phyloP scores from a whole-genome alignment of 108 stramenopile genomes.

The Discostella pseudostelligera region DNA sequence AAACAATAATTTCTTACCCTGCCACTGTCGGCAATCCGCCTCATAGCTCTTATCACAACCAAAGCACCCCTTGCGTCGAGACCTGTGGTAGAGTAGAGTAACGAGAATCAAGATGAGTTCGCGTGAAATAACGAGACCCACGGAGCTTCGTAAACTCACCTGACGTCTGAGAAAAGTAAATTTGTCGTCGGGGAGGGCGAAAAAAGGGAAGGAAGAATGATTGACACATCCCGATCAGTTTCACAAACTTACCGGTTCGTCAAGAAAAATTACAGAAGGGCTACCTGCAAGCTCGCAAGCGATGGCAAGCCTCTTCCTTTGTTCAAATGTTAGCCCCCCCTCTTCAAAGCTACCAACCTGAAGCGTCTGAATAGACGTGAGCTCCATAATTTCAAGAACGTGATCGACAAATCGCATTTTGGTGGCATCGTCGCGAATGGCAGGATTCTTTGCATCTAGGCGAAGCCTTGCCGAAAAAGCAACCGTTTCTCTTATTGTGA shows the following conservation, averaged over 20 bases:
- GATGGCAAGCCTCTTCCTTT: conserved; percentile 52
- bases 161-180: too few species aligned
- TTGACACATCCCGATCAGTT: too few species aligned
- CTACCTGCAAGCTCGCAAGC: conserved; percentile 56
- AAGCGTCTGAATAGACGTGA: conserved; percentile 54
- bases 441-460: conserved; percentile 52
- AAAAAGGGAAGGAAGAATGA: too few species aligned
- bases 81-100: conserved; percentile 23
- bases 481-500: conserved; percentile 86
- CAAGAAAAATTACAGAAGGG: conserved; percentile 65
- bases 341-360: conserved; percentile 72
- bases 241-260: too few species aligned
- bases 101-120: neutral
- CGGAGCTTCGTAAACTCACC: conserved; percentile 36
- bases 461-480: conserved; percentile 86
- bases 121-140: neutral
- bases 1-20: conserved; percentile 19
- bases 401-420: conserved; percentile 71
- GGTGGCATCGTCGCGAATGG: conserved; percentile 44
- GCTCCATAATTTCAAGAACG: conserved; percentile 77
- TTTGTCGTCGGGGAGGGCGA: too few species aligned
- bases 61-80: conserved; percentile 65
- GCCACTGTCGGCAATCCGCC: conserved; percentile 59
- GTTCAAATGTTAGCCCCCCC: conserved; percentile 50
- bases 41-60: conserved; percentile 57